Base-by-base conservation (phyloP, 257 asterid species). In the Solanum stenotomum region DNA sequence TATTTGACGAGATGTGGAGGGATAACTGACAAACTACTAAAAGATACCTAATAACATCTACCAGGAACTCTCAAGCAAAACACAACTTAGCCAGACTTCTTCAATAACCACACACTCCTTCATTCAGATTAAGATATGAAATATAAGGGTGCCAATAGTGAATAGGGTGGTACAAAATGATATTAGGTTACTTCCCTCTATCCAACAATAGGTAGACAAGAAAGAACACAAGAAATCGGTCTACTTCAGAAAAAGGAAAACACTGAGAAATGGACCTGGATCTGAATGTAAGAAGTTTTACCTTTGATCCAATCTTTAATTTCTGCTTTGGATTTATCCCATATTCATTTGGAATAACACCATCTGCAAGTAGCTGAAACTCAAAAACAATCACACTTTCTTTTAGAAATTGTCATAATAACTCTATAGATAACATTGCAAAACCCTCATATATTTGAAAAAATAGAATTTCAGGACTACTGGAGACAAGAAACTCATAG, bases 271-370 rank as follows among this genome's bases (percentile, higher is more conserved):
- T 44, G 7, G 42, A 81, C 70, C 27, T 81, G 40, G 29, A 65
- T 81, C 42, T 81, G 85, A 81, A 81, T 29, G 85, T 46, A 81
- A 29, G 72, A 61, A 38, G 44, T 67, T 84, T 22, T 87, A 96
- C 99, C 98, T 96, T 94, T 7, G 99, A 96, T 86, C 99, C 99
- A 88, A 96, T 95, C 94, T 95, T 95, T 88, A 96, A 87, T 90
- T 94, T 96, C 90, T 95, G 98, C 91, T 78, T 89, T 35, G 99
- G 98, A 89, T 96, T 96, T 91, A 96, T 96, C 82, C 99, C 99
- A 72, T 96, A 96, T 91, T 96, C 99, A 84, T 96, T 96, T 37
- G 98, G 99, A 89, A 96, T 95, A 78, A 96, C 99, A 81, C 99
- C 99, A 91, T 96, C 99, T 84, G 99, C 99, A 91, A 96, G 98